Base-by-base conservation (phyloP, 495 filamentous ascomycete genomes). In the Ascodesmis nigricans region DNA sequence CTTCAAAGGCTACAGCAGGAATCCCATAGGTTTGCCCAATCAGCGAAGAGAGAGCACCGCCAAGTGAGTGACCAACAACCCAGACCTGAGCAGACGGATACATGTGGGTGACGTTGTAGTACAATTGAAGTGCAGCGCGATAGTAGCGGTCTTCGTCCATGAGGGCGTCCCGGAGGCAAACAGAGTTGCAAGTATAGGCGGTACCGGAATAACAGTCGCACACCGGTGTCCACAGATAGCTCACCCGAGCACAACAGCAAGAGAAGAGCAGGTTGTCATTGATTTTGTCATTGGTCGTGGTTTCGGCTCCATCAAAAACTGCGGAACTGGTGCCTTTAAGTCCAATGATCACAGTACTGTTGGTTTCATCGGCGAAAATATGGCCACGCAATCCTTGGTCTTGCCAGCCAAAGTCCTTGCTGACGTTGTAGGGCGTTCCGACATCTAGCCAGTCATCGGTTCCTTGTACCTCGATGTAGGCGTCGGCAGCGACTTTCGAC, bases 221-320 rank as follows among this genome's bases (percentile, higher is more conserved):
- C 28, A 90, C 80, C 48, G 87, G 73, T 34, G 71, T 69, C 75
- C 80, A 92, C 57, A 69, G 75, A 10, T 78, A 76, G 0, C 80
- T 78, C 38, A 90, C 79, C 58, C 93, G 78, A 7, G 70, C 87
- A 57, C 87, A 97, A 52, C 87, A 97, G 57, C 87, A 97, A 50
- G 83, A 82, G 59, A 92, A 92, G 52, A 84, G 90, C 5, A 97
- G 66, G 49, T 97, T 97, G 53, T 97, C 87, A 52, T 97, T 97
- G 31, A 78, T 59, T 55, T 97, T 97, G 57, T 97, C 87, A 48
- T 92, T 93, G 3, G 82, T 91, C 0, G 82, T 92, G 0, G 87
- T 93, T 8, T 79, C 83, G 5, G 81, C 77, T 2, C 87, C 87
- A 53, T 95, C 87, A 50, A 91, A 95, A 6, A 95, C 70, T 7